phyloP scores from a whole-genome alignment of 108 stramenopile species.

The Nannochloropsis salina region DNA sequence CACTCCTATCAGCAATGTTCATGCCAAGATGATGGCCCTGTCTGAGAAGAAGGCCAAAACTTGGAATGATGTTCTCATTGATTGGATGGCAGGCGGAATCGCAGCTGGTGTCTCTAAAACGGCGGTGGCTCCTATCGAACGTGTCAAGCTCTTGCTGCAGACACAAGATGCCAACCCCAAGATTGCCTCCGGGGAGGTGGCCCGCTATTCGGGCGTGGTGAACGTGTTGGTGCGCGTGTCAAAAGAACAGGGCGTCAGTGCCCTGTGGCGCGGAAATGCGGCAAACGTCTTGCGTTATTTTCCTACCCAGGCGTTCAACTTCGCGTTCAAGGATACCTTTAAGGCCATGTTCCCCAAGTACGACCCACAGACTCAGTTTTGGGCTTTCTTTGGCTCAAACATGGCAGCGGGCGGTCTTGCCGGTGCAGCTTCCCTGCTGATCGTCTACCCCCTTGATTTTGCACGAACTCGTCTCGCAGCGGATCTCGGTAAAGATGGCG shows the following conservation, averaged over 20 bases:
- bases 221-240: constrained; percentile 93
- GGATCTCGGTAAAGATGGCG: constrained; percentile 82
- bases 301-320: constrained; percentile 98
- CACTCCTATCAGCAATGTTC: background rate
- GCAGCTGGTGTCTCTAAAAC: background rate
- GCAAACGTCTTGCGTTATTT: constrained; percentile 98
- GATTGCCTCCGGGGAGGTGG: constrained; percentile 86
- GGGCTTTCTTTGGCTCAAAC: constrained; percentile 91
- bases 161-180: constrained; percentile 87
- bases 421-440: constrained; percentile 87
- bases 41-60: constrained; percentile 4
- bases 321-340: constrained; percentile 96
- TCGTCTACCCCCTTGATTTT: constrained; percentile 98
- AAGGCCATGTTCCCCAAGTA: constrained; percentile 93
- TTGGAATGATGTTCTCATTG: background rate
- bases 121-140: constrained; percentile 89
- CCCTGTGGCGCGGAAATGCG: constrained; percentile 93
- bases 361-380: constrained; percentile 89
- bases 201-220: constrained; percentile 88
- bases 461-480: constrained; percentile 97
- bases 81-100: constrained; percentile 14
- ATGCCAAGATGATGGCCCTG: background rate
- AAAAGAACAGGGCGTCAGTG: constrained; percentile 65
- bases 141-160: constrained; percentile 97
- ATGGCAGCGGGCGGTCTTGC: constrained; percentile 94